phyloP scores from a whole-genome alignment of 257 asterid genomes.

The Rubia yunnanensis region DNA sequence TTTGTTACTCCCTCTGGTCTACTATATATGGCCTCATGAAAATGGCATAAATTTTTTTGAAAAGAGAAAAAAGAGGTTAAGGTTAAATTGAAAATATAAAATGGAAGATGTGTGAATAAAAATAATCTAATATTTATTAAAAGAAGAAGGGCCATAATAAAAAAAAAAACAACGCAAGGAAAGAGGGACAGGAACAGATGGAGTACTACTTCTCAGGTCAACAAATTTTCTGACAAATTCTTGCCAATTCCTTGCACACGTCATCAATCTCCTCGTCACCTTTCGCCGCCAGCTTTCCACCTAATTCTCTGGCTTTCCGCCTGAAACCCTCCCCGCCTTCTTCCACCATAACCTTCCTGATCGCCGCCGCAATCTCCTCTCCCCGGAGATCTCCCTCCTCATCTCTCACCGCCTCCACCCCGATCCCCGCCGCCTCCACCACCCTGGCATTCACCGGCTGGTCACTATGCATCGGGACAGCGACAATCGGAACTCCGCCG shows the following conservation, averaged over 20 bases:
- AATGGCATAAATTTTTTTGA: too few species aligned
- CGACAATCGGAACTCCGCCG: constrained; percentile 22
- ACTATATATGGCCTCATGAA: too few species aligned
- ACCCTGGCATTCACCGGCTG: constrained; percentile 22
- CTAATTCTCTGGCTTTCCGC: constrained; percentile 13
- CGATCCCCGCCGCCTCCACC: constrained; percentile 21
- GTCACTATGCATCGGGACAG: constrained; percentile 23
- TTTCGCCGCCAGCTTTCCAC: constrained; percentile 8
- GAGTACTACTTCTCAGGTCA: too few species aligned
- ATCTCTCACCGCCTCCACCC: constrained; percentile 18
- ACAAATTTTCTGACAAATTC: constrained; percentile 1
- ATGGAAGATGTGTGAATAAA: too few species aligned
- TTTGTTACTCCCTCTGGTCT: too few species aligned
- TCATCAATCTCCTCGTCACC: constrained; percentile 18
- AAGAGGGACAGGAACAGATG: too few species aligned
- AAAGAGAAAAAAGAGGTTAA: too few species aligned
- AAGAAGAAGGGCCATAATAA: too few species aligned
- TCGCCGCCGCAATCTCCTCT: constrained; percentile 11
- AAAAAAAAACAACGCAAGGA: too few species aligned
- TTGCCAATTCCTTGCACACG: constrained; percentile 2
- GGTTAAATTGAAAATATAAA: too few species aligned
- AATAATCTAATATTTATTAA: too few species aligned
- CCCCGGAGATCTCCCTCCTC: constrained; percentile 13
- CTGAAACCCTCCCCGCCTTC: constrained; percentile 16
- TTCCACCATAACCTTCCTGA: constrained; percentile 17